Evolutionary conservation across 768 basidiomycete genomes (phyloP).

Genomic region (Asterophora parasitica): DNA sequence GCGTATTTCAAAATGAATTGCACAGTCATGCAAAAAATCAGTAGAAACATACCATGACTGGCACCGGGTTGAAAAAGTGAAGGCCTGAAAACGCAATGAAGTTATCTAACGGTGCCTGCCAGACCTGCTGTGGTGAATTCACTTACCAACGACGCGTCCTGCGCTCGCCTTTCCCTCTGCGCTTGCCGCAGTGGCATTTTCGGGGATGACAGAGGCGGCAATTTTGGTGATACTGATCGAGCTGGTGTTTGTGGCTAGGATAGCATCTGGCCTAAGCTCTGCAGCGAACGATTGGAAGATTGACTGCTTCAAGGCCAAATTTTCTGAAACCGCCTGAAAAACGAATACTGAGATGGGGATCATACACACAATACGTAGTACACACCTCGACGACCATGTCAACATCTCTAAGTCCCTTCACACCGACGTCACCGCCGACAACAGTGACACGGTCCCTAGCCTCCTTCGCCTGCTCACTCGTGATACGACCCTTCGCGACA

Average conservation of each 20-base stretch:
- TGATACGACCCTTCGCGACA: slow-evolving; percentile 75
- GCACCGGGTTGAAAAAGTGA: slow-evolving; percentile 97
- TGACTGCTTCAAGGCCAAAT: slow-evolving; percentile 66
- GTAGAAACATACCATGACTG: slow-evolving; percentile 85
- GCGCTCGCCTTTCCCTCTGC: slow-evolving; percentile 60
- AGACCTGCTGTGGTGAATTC: background rate
- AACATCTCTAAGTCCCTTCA: slow-evolving; percentile 66
- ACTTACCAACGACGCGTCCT: slow-evolving; percentile 75
- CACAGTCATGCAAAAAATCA: background rate
- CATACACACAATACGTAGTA: slow-evolving; percentile 3
- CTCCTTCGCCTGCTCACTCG: slow-evolving; percentile 64
- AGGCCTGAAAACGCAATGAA: slow-evolving; percentile 44
- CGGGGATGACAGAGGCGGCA: slow-evolving; percentile 69
- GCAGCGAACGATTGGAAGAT: slow-evolving; percentile 72
- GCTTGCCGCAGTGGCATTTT: slow-evolving; percentile 52
- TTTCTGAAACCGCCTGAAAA: slow-evolving; percentile 80
- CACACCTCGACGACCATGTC: slow-evolving; percentile 89
- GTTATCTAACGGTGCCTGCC: background rate
- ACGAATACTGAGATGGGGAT: background rate
- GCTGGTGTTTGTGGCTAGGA: slow-evolving; percentile 90
- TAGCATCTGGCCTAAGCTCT: slow-evolving; percentile 64
- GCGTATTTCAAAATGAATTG: slow-evolving; percentile 1
- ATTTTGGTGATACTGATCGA: slow-evolving; percentile 95
- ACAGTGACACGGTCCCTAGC: slow-evolving; percentile 62
- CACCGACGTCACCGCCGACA: slow-evolving; percentile 42